Evolutionary conservation across 768 basidiomycete species (phyloP), one percentile per base, ranked within the genome.

Genomic region (Sutorius australiensis): DNA sequence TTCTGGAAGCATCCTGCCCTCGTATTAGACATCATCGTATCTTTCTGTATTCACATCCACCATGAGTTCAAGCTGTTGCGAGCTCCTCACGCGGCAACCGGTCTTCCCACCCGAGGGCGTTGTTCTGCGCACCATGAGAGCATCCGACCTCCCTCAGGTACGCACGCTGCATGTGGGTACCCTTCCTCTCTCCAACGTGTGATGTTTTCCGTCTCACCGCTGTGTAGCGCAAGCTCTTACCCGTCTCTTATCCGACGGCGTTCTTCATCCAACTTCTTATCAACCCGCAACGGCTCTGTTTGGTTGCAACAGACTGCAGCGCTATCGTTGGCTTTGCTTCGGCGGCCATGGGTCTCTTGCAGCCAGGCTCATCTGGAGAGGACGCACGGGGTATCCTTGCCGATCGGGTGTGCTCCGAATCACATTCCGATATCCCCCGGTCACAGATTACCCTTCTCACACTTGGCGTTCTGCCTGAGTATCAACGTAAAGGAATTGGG

Each of bases 261-360:
- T 69, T 69, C 48, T 69, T 71, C 43, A 37, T 71, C 21, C 68
- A 69, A 33, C 65, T 69, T 17, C 60, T 71, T 9, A 47, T 71
- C 7, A 63, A 69, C 10, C 55, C 67, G 1, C 53, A 53, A 38
- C 69, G 59, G 14, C 65, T 71, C 24, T 71, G 68, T 50, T 21
- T 71, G 1, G 52, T 69, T 6, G 69, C 69, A 3, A 53, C 40
- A n/a, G 63, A 63, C n/a, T 41, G 39, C 32, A 54, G 40, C 2
- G 30, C 49, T 3, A 46, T 71, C 30, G 10, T 69, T 3, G 68
- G 68, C 14, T 69, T 69, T 38, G 67, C 61, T 16, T 69, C 69
- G 12, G 69, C 69, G 21, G 41, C 56, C 33, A 47, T 55, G 17
- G 60, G 47, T 9, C 33, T 50, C 19, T 46, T 49, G 8, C 48